phyloP scores from a whole-genome alignment of 768 basidiomycete species.

The Amanita fuliginea region DNA sequence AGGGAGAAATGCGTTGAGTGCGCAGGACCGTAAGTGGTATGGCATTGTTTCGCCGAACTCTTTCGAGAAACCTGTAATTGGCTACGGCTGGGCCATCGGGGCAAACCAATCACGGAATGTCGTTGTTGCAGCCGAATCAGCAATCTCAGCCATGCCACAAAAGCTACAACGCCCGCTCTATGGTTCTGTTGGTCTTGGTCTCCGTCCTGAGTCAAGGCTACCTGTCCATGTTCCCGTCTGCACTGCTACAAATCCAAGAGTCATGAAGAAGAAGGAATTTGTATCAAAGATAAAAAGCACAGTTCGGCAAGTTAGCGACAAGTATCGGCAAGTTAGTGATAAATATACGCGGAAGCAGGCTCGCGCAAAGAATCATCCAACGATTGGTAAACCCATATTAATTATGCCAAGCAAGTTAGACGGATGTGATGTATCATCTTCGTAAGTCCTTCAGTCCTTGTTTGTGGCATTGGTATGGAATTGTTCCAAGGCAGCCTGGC shows the following conservation, averaged over 20 bases:
- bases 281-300: conserved; percentile 51
- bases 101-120: background rate
- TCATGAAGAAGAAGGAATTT: conserved; percentile 66
- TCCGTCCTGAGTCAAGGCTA: conserved; percentile 40
- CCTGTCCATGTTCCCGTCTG: conserved; percentile 13
- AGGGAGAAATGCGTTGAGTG: conserved; percentile 45
- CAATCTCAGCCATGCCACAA: conserved; percentile 4
- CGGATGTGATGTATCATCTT: conserved; percentile 19
- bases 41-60: conserved; percentile 24
- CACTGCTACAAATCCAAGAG: conserved; percentile 30
- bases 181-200: conserved; percentile 31
- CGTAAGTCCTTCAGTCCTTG: background rate
- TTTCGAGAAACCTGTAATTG: conserved; percentile 16
- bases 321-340: conserved; percentile 56
- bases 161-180: conserved; percentile 12
- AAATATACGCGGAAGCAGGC: conserved; percentile 32
- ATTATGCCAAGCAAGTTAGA: conserved; percentile 14
- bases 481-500: conserved; percentile 24
- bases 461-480: background rate
- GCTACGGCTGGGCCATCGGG: conserved; percentile 12
- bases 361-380: conserved; percentile 27
- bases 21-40: conserved; percentile 62
- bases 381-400: conserved; percentile 50
- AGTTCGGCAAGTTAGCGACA: conserved; percentile 60
- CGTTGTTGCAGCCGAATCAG: background rate